phyloP scores from a whole-genome alignment of 371 early-diverging fungal genomes.

The Mucor lusitanicus region DNA sequence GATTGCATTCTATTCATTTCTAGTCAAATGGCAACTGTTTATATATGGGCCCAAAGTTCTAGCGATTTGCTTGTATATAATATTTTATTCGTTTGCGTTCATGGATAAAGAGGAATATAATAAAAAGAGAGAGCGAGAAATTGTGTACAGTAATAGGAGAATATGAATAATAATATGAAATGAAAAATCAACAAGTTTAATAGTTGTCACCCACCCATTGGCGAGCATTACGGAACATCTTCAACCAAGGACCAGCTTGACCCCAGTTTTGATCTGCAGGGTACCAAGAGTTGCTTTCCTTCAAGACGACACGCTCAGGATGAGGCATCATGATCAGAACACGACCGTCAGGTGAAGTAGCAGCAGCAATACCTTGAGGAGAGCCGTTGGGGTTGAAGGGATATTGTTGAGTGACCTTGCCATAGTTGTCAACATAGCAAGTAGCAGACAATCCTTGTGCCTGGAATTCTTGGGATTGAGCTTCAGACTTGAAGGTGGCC shows the following conservation, averaged over 20 bases:
- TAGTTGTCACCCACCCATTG: constrained; percentile 68
- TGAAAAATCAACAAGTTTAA: constrained; percentile 11
- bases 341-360: constrained; percentile 83
- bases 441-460: constrained; percentile 60
- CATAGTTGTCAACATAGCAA: constrained; percentile 86
- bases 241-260: constrained; percentile 83
- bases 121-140: background rate
- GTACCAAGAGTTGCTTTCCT: constrained; percentile 87
- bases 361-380: constrained; percentile 84
- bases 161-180: background rate
- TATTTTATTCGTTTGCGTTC: no score
- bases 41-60: no score
- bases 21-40: no score
- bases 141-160: background rate
- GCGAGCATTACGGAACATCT: constrained; percentile 83
- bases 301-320: constrained; percentile 90
- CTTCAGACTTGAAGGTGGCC: constrained; percentile 68
- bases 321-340: constrained; percentile 97
- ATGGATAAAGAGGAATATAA: background rate
- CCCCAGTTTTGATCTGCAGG: constrained; percentile 71
- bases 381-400: constrained; percentile 97
- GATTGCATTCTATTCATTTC: no score
- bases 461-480: constrained; percentile 46
- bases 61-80: no score
- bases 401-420: constrained; percentile 73